Evolutionary conservation across 2,329 filamentous ascomycete species (phyloP), one percentile per base, ranked within the genome.

Genomic region (Lecanicillium sp.): DNA sequence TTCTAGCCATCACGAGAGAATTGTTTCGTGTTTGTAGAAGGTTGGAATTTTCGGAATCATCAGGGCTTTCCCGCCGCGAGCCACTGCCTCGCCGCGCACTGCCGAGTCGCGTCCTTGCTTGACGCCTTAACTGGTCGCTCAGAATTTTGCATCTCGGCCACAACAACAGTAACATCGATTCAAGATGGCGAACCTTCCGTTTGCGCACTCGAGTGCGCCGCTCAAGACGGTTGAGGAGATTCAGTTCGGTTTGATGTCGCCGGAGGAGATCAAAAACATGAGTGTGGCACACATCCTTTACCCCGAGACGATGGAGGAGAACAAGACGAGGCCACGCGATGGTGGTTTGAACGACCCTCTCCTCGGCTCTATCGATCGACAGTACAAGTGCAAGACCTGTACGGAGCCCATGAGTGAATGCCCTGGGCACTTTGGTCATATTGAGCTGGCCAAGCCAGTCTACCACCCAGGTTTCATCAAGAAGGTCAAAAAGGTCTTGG

Each of bases 291-390:
- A 95, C 62, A 90, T 98, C 60, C 77, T 92, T 62, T 96, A 95
- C 59, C 89, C 92, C n/a, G 92, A 98, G 71, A 96, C 92, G 19
- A 95, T 98, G 92, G 92, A 98, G 58, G 92, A 98, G 64, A 83
- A 83, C 62, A 85, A 89, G 56, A 82, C 85, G 50, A 86, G 86
- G 60, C 92, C 92, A 48, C 87, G 92, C 51, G 84, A 92, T 45
- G 83, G 84, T 58, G 92, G 92, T 56, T 73, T 96, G 51, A 96
- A 96, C 60, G 92, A 99, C 59, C 89, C 92, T 48, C 85, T 89
- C 51, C 81, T 99, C 37, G 92, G 92, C 42, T 95, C 92, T 35
- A 95, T 98, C 60, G 94, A 98, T 62, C 82, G 92, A 48, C 84
- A 88, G 58, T 94, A 87, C 70, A 87, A 88, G 64, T 99, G 92